phyloP scores from a whole-genome alignment of 331 rosid genomes.

The Prunus yedoensis region DNA sequence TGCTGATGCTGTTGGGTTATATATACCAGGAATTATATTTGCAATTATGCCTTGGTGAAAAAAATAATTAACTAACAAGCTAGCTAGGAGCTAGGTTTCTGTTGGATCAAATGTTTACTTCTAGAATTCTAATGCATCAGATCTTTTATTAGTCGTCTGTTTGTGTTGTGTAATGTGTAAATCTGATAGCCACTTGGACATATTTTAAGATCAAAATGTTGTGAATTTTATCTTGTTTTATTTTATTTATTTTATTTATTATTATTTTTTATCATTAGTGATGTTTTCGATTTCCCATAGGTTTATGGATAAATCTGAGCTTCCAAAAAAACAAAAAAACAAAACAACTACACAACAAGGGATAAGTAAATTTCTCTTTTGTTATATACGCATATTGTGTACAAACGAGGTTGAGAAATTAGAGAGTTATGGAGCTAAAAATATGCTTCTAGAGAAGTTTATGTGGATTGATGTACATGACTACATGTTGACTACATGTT shows the following conservation, averaged over 20 bases:
- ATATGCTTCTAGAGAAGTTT: no score
- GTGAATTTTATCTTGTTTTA: neutral
- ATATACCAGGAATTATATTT: conserved; percentile 42
- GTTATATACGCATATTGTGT: no score
- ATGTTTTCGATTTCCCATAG: no score
- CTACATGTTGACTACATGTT: no score
- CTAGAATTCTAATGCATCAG: neutral
- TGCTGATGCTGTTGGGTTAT: conserved; percentile 35
- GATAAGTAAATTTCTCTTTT: no score
- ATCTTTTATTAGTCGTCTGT: neutral
- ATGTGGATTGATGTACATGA: no score
- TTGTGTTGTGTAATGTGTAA: neutral
- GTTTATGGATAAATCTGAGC: neutral
- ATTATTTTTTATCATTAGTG: no score
- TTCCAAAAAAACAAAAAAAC: neutral
- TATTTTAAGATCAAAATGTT: neutral
- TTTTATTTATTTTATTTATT: no score
- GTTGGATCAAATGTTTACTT: neutral
- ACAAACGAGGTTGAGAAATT: no score
- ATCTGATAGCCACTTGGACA: neutral
- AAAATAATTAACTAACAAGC: neutral
- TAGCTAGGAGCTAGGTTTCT: neutral
- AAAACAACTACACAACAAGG: no score
- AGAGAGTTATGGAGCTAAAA: no score
- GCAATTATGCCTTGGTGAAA: conserved; percentile 27